Conservation (phyloP, 768 basidiomycete genomes). For the Psilocybe azurescens region DNA sequence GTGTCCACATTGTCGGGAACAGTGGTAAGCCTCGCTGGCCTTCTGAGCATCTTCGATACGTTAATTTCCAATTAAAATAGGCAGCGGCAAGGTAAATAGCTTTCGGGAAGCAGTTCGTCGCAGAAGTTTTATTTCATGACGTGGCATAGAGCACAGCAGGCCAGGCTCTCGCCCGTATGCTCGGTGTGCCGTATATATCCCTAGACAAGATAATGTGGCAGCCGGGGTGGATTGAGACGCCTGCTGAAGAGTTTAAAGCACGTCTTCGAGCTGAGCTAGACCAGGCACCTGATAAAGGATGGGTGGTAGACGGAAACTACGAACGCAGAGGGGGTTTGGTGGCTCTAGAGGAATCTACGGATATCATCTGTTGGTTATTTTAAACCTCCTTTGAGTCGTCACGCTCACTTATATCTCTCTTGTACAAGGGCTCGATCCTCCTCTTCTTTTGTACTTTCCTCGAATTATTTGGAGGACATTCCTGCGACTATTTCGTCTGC, state of each 20-base stretch:
- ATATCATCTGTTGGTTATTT: conserved; percentile 54
- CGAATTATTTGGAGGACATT: conserved; percentile 60
- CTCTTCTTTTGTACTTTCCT: conserved; percentile 63
- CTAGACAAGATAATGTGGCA: conserved; percentile 55
- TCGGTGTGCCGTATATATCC: conserved; percentile 50
- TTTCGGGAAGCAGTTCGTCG: background rate
- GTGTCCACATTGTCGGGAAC: conserved; percentile 27
- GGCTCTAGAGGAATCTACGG: conserved; percentile 46
- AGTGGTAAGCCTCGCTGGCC: conserved; percentile 19
- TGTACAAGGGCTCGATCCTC: conserved; percentile 68
- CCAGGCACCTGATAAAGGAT: conserved; percentile 38
- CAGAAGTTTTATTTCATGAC: background rate
- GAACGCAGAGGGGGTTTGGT: conserved; percentile 31
- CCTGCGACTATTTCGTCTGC: conserved; percentile 43
- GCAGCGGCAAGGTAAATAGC: conserved; percentile 12
- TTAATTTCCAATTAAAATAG: background rate
- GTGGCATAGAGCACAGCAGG: conserved; percentile 52
- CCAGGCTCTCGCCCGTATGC: conserved; percentile 42
- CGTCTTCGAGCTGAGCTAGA: conserved; percentile 35
- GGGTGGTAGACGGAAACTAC: conserved; percentile 63
- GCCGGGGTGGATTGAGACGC: conserved; percentile 48
- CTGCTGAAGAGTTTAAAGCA: conserved; percentile 34
- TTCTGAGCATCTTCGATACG: background rate
- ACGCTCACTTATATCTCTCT: background rate
- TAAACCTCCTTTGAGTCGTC: background rate